Base-by-base conservation (phyloP, 192 early-diverging fungal genomes). In the Nowakowskiella sp. region DNA sequence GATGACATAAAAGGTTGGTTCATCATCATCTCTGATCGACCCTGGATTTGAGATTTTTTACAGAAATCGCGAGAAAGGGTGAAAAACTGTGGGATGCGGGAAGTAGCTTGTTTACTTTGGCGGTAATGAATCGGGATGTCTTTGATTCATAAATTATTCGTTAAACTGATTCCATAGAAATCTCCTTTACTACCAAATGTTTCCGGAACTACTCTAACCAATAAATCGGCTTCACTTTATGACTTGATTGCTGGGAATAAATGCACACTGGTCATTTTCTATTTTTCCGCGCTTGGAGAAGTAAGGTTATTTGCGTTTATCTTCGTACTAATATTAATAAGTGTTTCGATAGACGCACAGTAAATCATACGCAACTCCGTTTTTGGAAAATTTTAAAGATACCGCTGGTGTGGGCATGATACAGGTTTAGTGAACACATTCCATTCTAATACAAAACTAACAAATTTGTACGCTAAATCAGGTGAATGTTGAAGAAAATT, bases 71-170 rank as follows among this genome's bases (percentile, higher is more conserved):
- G 1, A 26, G 39, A 28, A 67, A 63, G 39, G 74, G 74, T 8
- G 61, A 23, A 6, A 77, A 77, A 56, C 55, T 77, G 42, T 77
- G 71, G 71, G 61, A 60, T 27, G 74, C 74, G 3, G 61, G 61
- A 4, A 19, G 36, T 2, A 25, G 13, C 19, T 19, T 39, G 13
- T 13, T 13, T 39, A 13, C 36, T 39, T 19, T 39, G 13, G 13
- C 36, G 19, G 36, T 39, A 39, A 39, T 13, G 13, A 39, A 39
- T 39, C 13, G 13, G 13, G 13, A 13, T 39, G 13, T 13, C 36
- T 39, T 39, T 39, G 13, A 39, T 39, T 39, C 36, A 39, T 39
- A 13, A 13, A 13, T 39, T 39, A 13, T 39, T 39, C 19, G 13
- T 39, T 39, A 13, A 13, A 39, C 19, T 39, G 36, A 13, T 39